A percentile compares a stretch with the other conserved stretches of the same genome.
phyloP scores from a whole-genome alignment of 2,329 filamentous ascomycete genomes.

The Hypoxylon sp. region DNA sequence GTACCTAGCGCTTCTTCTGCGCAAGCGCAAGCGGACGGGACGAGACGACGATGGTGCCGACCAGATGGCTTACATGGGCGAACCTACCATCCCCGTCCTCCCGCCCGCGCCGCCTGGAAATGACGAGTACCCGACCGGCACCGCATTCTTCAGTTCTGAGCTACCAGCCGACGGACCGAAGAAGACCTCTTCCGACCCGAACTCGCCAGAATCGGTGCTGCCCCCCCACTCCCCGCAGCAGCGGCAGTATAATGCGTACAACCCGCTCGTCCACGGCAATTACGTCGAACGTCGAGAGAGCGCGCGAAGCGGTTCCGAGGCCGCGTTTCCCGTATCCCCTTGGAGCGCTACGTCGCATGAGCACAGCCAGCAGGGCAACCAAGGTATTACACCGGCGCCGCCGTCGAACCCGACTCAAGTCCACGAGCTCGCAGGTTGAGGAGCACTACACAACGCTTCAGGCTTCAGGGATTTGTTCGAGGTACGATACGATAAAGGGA shows the following conservation, averaged over 20 bases:
- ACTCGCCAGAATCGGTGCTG: neutral
- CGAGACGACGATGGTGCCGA: neutral
- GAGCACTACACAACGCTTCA: too few relatives aligned
- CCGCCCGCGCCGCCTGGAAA: neutral
- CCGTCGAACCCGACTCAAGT: neutral
- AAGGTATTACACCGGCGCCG: neutral
- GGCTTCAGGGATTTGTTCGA: neutral
- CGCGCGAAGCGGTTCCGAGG: neutral
- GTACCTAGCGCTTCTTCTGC: slow-evolving; percentile 28
- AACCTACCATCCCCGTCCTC: slow-evolving; percentile 1
- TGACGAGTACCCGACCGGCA: slow-evolving; percentile 1
- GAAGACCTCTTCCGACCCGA: slow-evolving; percentile 1
- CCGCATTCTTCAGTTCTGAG: slow-evolving; percentile 34
- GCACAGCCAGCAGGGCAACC: neutral
- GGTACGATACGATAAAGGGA: too few relatives aligned
- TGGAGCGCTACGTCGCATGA: neutral
- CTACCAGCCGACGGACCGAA: slow-evolving; percentile 36
- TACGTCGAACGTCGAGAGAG: slow-evolving; percentile 16
- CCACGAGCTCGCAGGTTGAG: slow-evolving; percentile 6
- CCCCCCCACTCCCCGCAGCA: slow-evolving; percentile 1
- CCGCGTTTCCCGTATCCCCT: neutral
- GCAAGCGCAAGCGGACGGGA: slow-evolving; percentile 25
- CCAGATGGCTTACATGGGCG: slow-evolving; percentile 1
- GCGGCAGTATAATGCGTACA: slow-evolving; percentile 32
- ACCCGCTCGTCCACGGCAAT: slow-evolving; percentile 33